Evolutionary conservation across 306 rosid genomes (phyloP).

Genomic region (Fragaria ananassa): DNA sequence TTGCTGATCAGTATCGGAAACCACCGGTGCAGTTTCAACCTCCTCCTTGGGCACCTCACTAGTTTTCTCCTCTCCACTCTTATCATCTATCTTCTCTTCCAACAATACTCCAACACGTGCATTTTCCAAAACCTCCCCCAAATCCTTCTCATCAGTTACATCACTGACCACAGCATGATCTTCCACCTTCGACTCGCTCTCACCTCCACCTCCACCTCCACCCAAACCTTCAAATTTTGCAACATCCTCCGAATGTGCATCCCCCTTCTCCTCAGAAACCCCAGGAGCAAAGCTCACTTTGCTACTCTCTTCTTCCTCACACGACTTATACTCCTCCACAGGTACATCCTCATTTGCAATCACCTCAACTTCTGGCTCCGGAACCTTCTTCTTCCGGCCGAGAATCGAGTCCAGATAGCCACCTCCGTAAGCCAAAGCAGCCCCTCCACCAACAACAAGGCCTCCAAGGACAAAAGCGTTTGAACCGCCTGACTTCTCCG

Average conservation of each 20-base stretch:
- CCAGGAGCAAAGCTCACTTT: constrained; percentile 29
- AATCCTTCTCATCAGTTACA: constrained; percentile 35
- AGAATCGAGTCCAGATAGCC: constrained; percentile 63
- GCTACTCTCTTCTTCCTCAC: constrained; percentile 33
- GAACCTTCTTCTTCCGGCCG: constrained; percentile 41
- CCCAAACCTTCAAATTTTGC: constrained; percentile 39
- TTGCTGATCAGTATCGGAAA: constrained; percentile 37
- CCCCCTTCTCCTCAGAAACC: constrained; percentile 47
- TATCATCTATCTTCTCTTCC: constrained; percentile 30
- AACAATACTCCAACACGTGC: constrained; percentile 31
- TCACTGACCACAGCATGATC: constrained; percentile 30
- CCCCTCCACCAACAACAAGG: constrained; percentile 63
- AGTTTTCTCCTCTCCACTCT: constrained; percentile 33
- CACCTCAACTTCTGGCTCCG: constrained; percentile 14
- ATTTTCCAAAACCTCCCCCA: constrained; percentile 37
- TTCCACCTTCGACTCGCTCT: constrained; percentile 33
- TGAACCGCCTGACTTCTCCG: constrained; percentile 39
- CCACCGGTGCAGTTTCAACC: constrained; percentile 36
- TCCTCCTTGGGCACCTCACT: constrained; percentile 29
- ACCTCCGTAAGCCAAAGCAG: constrained; percentile 60
- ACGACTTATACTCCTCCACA: constrained; percentile 30
- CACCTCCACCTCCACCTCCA: constrained; percentile 43
- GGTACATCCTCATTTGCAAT: constrained; percentile 17
- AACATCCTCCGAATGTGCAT: constrained; percentile 31
- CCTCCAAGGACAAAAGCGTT: constrained; percentile 48